A percentile compares a stretch with the other conserved stretches of the same genome.
Conservation (phyloP, 768 basidiomycete genomes). For the Russula sp. region DNA sequence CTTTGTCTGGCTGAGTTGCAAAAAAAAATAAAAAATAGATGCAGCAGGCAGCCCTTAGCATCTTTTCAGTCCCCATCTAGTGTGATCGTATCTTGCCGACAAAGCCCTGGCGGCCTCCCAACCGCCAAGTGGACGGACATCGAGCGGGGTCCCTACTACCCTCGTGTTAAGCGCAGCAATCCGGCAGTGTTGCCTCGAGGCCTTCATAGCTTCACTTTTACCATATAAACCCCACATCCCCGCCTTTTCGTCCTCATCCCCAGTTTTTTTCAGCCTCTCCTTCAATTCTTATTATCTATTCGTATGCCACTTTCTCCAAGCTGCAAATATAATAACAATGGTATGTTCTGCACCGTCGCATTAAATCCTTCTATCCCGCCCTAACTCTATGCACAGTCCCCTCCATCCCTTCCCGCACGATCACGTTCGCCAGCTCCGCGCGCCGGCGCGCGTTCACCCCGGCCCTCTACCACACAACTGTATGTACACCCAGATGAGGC, state of each 20-base stretch:
- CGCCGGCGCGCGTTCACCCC: not conserved
- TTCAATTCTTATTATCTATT: slow-evolving; percentile 9
- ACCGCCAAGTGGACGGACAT: not conserved
- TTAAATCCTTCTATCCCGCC: not conserved
- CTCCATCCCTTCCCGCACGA: slow-evolving; percentile 9
- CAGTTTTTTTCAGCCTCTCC: too few relatives aligned
- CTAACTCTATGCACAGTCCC: slow-evolving; percentile 6
- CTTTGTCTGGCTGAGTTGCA: not conserved
- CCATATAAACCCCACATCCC: slow-evolving; percentile 8
- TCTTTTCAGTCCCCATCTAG: not conserved
- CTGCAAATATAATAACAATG: not conserved
- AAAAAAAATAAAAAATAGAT: not conserved
- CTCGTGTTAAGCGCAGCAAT: not conserved
- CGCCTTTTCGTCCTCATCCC: not conserved
- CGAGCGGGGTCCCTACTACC: not conserved
- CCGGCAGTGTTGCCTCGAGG: slow-evolving; percentile 3
- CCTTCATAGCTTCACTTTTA: not conserved
- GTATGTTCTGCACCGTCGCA: not conserved
- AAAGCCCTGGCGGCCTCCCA: not conserved
- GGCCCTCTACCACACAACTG: slow-evolving; percentile 7
- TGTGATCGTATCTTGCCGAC: too few relatives aligned
- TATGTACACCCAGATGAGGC: not conserved
- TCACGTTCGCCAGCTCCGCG: slow-evolving; percentile 12
- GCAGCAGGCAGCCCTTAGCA: not conserved
- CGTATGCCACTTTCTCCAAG: slow-evolving; percentile 1